phyloP scores from a whole-genome alignment of 2,329 filamentous ascomycete genomes.

The Phialophora tarda region DNA sequence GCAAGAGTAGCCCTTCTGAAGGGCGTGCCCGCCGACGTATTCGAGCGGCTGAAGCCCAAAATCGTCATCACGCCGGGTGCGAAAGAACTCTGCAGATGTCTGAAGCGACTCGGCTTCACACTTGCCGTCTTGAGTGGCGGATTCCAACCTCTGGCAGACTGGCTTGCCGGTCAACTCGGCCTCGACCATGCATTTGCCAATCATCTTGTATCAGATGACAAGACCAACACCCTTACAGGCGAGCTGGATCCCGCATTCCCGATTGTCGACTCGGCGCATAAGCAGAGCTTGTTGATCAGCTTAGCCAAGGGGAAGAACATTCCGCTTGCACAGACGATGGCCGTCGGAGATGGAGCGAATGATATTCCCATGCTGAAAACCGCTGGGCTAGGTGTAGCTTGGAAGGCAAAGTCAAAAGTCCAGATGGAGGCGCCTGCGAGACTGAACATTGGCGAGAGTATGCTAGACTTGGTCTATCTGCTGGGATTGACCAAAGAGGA shows the following conservation, averaged over 20 bases:
- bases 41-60: slow-evolving; percentile 73
- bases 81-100: slow-evolving; percentile 70
- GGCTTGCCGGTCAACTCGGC: slow-evolving; percentile 79
- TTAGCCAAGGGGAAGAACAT: slow-evolving; percentile 63
- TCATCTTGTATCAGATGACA: slow-evolving; percentile 59
- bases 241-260: slow-evolving; percentile 59
- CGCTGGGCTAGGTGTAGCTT: slow-evolving; percentile 67
- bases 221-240: slow-evolving; percentile 60
- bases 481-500: slow-evolving; percentile 60
- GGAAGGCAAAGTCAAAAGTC: slow-evolving; percentile 68
- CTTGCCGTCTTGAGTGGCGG: slow-evolving; percentile 91
- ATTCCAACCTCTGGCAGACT: slow-evolving; percentile 85
- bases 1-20: slow-evolving; percentile 80
- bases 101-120: slow-evolving; percentile 81
- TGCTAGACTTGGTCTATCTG: slow-evolving; percentile 65
- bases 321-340: slow-evolving; percentile 60
- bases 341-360: slow-evolving; percentile 69
- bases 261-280: slow-evolving; percentile 66
- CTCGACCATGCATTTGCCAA: slow-evolving; percentile 91
- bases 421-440: slow-evolving; percentile 65
- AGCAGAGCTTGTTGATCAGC: slow-evolving; percentile 60
- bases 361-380: slow-evolving; percentile 69
- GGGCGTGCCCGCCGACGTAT: slow-evolving; percentile 78
- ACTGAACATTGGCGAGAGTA: slow-evolving; percentile 60
- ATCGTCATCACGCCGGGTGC: slow-evolving; percentile 85